Base-by-base conservation (phyloP, 129 eudicot species). In the Flaveria brownii region DNA sequence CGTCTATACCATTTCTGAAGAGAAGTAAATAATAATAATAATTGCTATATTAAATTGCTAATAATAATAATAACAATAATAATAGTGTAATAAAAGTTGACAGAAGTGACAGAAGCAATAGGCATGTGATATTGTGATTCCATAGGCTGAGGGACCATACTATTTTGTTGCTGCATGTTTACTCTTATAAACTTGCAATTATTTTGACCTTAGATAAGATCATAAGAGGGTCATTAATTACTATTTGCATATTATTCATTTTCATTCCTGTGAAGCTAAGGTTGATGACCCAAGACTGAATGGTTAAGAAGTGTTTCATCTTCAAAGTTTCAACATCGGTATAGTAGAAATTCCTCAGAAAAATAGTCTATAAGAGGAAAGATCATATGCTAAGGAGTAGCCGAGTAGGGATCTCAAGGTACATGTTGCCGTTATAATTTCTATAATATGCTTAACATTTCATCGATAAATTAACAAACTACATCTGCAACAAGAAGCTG, bases 121-220 rank as follows among this genome's bases (percentile, higher is more conserved):
- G 86, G 87, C 90, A 85, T 85, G 87, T 87, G 91, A 83, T 72
- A 65, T 70, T 68, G 65, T 60, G 77, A 51, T 60, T 42, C 67
- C 56, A 68, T 68, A 72, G 77, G 86, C 72, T 64, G 62, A 71
- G 79, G 77, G 84, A 71, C 81, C 78, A 83, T 70, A 66, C 72
- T 84, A 83, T 49, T 70, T 39, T 61, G 79, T 79, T 76, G 76
- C 84, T 82, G 84, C 83, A 86, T 42, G 64, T 63, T 81, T 57
- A 82, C 82, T 77, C 74, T 75, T 78, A 63, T 39, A 30, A 62
- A 64, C 77, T 61, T 33, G 71, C 6, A 77, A 62, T 73, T 76
- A 78, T 80, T 68, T 18, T 68, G 55, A 11, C 47, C 25, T 56
- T 50, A 66, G 68, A 16, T 66, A 15, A 59, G 15, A 59, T 59